Conservation (phyloP, 2,329 filamentous ascomycete species). For the Phialemoniopsis sp. region DNA sequence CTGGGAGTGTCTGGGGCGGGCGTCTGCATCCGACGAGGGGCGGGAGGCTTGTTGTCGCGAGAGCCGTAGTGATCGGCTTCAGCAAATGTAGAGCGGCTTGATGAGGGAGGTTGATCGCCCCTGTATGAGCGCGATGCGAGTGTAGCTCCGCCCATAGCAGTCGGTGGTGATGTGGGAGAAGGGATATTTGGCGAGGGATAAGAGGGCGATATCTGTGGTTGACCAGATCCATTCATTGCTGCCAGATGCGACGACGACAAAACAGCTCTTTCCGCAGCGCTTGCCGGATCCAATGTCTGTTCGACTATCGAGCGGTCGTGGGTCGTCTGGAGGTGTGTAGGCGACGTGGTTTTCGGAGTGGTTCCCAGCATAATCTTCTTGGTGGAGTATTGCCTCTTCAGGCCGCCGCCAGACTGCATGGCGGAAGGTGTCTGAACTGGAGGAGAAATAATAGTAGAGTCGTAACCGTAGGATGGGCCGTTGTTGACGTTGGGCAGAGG, state of each 20-base stretch:
- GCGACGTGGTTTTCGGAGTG: conserved; percentile 72
- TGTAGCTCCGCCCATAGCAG: conserved; percentile 41
- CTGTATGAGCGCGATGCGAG: conserved; percentile 60
- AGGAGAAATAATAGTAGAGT: conserved; percentile 12
- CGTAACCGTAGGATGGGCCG: conserved; percentile 40
- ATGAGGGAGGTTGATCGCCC: conserved; percentile 50
- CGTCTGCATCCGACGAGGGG: conserved; percentile 56
- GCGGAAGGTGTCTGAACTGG: conserved; percentile 22
- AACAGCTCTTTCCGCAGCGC: conserved; percentile 63
- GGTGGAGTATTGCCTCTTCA: conserved; percentile 71
- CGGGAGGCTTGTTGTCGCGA: conserved; percentile 31
- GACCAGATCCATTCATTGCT: conserved; percentile 62
- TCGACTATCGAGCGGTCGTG: conserved; percentile 63
- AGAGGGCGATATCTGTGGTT: conserved; percentile 46
- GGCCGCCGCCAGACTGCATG: conserved; percentile 45
- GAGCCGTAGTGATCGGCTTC: conserved; percentile 41
- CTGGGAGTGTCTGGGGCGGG: conserved; percentile 59
- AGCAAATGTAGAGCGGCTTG: conserved; percentile 50
- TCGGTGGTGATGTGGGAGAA: conserved; percentile 66
- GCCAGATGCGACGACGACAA: conserved; percentile 66
- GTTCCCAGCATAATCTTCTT: conserved; percentile 69
- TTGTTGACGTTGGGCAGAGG: conserved; percentile 62
- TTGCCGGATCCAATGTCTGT: conserved; percentile 64
- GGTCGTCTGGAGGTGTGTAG: conserved; percentile 65
- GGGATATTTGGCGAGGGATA: conserved; percentile 64